Evolutionary conservation across 495 filamentous ascomycete genomes (phyloP), one percentile per base, ranked within the genome.

Genomic region (Letharia columbiana): DNA sequence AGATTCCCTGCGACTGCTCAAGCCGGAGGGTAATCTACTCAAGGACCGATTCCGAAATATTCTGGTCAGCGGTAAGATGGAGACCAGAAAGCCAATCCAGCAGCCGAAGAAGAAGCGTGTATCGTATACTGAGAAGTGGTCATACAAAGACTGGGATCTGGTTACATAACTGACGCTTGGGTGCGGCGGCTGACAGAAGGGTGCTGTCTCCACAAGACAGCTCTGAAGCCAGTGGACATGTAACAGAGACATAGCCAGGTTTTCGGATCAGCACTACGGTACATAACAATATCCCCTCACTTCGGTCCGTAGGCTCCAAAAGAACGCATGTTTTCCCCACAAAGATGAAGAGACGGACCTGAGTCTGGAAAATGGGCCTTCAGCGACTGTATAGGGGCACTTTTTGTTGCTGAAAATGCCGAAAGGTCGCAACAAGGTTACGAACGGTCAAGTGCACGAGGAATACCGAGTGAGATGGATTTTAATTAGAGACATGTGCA

Each of bases 21-120:
- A 96, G 77, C 94, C 94, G 3, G 93, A 98, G 76, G 94, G 94
- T 23, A 96, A 96, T 71, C 78, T 97, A 47, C 79, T 98, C 70
- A 90, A 91, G 69, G 94, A 98, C 69, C 82, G 94, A 39, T 97
- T 95, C 79, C 83, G 95, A 62, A 96, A 84, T 75, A 81, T 97
- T 74, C 79, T 96, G 52, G 83, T 98, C 39, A 81, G 90, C 67
- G 95, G 94, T 60, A 96, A 94, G 77, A 76, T 98, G 61, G 94
- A 98, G 79, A 81, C 83, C 31, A 80, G 94, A 71, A 88, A 86
- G 74, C 85, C 86, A 13, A 82, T 94, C 63, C 81, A 85, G 49
- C 91, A 92, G 77, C 80, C 80, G 67, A 93, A 89, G 81, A 90
- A 92, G 78, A 80, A 84, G 66, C 90, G 86, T 82, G 86, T 78